phyloP scores from a whole-genome alignment of 2,329 filamentous ascomycete genomes.

The Blastomyces gilchristii region DNA sequence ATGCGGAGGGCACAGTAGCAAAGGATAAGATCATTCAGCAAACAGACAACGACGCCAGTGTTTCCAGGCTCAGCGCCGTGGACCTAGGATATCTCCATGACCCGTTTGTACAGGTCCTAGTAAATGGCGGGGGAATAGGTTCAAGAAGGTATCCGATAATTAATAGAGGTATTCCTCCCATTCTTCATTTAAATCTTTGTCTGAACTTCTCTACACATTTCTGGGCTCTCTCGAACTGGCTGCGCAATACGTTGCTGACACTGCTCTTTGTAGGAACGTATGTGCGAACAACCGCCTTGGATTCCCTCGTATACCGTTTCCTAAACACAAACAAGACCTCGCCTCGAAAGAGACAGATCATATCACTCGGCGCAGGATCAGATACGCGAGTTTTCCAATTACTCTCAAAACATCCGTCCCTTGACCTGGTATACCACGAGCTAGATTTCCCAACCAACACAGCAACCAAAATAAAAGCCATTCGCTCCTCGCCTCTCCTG shows the following conservation, averaged over 20 bases:
- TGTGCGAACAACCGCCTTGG: constrained; percentile 72
- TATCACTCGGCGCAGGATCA: constrained; percentile 87
- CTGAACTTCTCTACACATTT: not conserved
- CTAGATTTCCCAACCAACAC: constrained; percentile 75
- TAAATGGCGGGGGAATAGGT: constrained; percentile 29
- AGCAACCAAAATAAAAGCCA: constrained; percentile 49
- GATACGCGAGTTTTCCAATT: constrained; percentile 82
- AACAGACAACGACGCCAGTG: constrained; percentile 84
- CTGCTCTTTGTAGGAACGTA: constrained; percentile 61
- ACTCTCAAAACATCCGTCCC: constrained; percentile 38
- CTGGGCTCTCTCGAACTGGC: constrained; percentile 17
- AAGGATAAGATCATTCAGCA: constrained; percentile 72
- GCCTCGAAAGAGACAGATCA: constrained; percentile 56
- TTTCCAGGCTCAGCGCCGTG: constrained; percentile 81
- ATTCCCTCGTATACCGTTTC: constrained; percentile 64
- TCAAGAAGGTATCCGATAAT: constrained; percentile 75
- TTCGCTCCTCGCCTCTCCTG: constrained; percentile 26
- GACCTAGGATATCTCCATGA: constrained; percentile 76
- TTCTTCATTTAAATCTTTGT: constrained; percentile 6
- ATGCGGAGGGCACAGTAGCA: constrained; percentile 26
- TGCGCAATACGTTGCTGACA: constrained; percentile 1
- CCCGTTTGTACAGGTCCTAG: constrained; percentile 63
- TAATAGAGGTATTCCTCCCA: constrained; percentile 58
- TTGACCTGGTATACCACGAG: constrained; percentile 68
- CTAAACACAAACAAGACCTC: constrained; percentile 37